Conservation (phyloP, 192 early-diverging fungal species). For the Entomortierella beljakovae region DNA sequence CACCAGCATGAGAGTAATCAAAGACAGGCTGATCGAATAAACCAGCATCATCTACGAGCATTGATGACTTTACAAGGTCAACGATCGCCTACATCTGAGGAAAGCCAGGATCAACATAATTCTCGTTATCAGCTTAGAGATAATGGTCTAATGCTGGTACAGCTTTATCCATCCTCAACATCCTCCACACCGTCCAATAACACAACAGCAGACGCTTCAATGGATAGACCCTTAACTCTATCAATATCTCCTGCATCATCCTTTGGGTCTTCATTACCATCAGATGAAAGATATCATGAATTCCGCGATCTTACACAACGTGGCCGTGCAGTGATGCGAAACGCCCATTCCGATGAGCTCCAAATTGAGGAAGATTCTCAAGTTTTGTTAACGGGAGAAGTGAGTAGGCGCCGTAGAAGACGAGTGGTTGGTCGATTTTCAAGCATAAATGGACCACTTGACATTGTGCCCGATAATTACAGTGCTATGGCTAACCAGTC, state of each 20-base stretch:
- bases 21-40: neutral
- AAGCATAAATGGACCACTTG: slow-evolving; percentile 1
- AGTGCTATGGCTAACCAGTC: slow-evolving; percentile 30
- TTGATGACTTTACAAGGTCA: slow-evolving; percentile 12
- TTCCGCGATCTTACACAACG: slow-evolving; percentile 29
- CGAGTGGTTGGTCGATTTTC: slow-evolving; percentile 24
- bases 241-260: neutral
- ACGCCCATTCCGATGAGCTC: slow-evolving; percentile 23
- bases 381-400: slow-evolving; percentile 38
- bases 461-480: slow-evolving; percentile 27
- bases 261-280: neutral
- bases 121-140: slow-evolving; percentile 23
- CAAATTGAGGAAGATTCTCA: slow-evolving; percentile 39
- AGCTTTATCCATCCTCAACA: slow-evolving; percentile 11
- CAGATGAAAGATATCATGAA: slow-evolving; percentile 30
- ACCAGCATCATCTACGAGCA: neutral
- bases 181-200: neutral
- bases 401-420: slow-evolving; percentile 37
- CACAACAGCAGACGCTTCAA: neutral
- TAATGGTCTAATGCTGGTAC: slow-evolving; percentile 32
- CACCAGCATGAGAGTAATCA: neutral
- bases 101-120: slow-evolving; percentile 17
- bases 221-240: neutral
- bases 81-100: neutral
- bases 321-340: slow-evolving; percentile 34